Percentiles rank a stretch among this genome's conserved stretches.
phyloP scores from a whole-genome alignment of 305 asterid species.

The Stenogyne calaminthoides region DNA sequence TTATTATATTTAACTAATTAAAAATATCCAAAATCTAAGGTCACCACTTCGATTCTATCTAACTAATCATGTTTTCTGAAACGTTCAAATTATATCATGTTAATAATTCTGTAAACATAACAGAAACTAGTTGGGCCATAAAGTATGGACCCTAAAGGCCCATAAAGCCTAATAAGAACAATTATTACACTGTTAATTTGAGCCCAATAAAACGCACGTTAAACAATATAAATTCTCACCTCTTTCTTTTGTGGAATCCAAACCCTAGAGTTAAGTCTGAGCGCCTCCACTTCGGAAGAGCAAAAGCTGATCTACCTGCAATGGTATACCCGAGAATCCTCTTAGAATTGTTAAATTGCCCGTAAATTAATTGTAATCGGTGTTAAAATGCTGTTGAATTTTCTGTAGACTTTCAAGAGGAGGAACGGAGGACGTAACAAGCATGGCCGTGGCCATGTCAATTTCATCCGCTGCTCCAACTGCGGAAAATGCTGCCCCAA shows the following conservation, averaged over 20 bases:
- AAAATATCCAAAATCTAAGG: too few species aligned
- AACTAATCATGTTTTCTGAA: too few species aligned
- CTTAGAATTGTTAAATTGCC: background rate
- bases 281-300: slow-evolving; percentile 35
- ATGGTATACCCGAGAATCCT: slow-evolving; percentile 26
- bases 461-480: slow-evolving; percentile 88
- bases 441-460: slow-evolving; percentile 86
- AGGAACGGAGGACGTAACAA: slow-evolving; percentile 94
- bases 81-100: too few species aligned
- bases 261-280: slow-evolving; percentile 31
- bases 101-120: too few species aligned
- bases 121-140: too few species aligned
- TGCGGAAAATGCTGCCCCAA: slow-evolving; percentile 95
- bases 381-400: slow-evolving; percentile 8
- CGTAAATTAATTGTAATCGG: background rate
- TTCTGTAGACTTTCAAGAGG: slow-evolving; percentile 77
- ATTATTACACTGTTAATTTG: too few species aligned
- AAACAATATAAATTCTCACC: slow-evolving; percentile 14
- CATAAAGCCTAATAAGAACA: background rate
- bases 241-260: background rate
- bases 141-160: background rate
- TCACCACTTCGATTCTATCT: too few species aligned
- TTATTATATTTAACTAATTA: too few species aligned
- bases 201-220: slow-evolving; percentile 15
- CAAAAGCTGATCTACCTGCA: slow-evolving; percentile 15